Conservation (phyloP, 768 basidiomycete species). For the Mycena rosella region DNA sequence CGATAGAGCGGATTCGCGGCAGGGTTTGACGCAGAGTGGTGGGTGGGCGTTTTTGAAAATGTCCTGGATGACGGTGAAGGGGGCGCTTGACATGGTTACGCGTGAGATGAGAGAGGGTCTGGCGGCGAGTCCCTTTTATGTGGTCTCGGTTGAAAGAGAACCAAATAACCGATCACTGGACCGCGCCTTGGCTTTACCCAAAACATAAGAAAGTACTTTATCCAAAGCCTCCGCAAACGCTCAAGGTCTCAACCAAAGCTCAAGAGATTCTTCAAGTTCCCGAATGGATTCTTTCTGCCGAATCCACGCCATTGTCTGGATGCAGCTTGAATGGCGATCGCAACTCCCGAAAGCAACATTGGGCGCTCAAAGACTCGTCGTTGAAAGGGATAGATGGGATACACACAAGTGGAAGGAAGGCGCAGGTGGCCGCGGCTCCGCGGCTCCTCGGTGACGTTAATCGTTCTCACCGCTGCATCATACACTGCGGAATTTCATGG, state of each 20-base stretch:
- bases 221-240: background rate
- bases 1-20: conserved; percentile 45
- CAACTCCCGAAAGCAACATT: no score
- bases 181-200: background rate
- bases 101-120: background rate
- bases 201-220: background rate
- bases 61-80: conserved; percentile 47
- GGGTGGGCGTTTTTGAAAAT: conserved; percentile 45
- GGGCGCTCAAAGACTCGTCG: no score
- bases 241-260: background rate
- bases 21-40: conserved; percentile 45
- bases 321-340: no score
- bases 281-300: no score
- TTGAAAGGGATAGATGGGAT: no score
- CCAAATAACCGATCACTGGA: conserved; percentile 19
- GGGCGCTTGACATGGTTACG: conserved; percentile 11
- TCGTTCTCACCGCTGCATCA: no score
- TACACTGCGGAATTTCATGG: conserved; percentile 7
- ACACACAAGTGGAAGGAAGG: no score
- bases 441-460: no score
- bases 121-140: background rate
- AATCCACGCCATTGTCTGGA: no score
- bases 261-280: no score
- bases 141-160: background rate
- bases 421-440: no score